Conservation (phyloP, 2,329 filamentous ascomycete species). For the Xylaria arbuscula region DNA sequence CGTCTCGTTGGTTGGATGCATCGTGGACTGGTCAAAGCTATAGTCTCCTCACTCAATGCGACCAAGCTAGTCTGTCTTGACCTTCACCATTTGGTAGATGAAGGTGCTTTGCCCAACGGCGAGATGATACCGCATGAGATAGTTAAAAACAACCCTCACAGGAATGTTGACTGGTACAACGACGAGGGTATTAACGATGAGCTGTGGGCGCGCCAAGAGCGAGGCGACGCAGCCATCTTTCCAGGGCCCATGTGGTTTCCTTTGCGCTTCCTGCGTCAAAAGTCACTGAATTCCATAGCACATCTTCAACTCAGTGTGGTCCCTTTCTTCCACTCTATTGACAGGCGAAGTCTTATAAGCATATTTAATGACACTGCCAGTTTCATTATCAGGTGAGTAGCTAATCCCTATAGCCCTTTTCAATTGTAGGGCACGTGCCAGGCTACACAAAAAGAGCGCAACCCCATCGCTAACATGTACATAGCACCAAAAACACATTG, state of each 20-base stretch:
- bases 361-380: background rate
- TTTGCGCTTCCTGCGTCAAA: constrained; percentile 3
- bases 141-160: background rate
- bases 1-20: constrained; percentile 11
- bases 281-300: background rate
- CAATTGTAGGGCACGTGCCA: background rate
- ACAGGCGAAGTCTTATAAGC: background rate
- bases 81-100: background rate
- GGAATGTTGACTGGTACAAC: too few relatives aligned
- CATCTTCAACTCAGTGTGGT: background rate
- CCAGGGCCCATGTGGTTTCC: constrained; percentile 9
- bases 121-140: background rate
- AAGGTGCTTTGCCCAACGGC: constrained; percentile 4
- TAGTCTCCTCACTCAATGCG: constrained; percentile 7
- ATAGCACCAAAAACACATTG: constrained; percentile 5
- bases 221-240: constrained; percentile 3
- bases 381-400: background rate
- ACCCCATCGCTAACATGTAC: background rate
- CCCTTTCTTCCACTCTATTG: background rate
- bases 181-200: constrained; percentile 1
- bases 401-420: background rate
- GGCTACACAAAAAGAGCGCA: background rate
- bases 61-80: background rate
- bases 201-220: constrained; percentile 8
- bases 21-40: constrained; percentile 4